phyloP scores from a whole-genome alignment of 306 rosid genomes.

The Cucumis melo region DNA sequence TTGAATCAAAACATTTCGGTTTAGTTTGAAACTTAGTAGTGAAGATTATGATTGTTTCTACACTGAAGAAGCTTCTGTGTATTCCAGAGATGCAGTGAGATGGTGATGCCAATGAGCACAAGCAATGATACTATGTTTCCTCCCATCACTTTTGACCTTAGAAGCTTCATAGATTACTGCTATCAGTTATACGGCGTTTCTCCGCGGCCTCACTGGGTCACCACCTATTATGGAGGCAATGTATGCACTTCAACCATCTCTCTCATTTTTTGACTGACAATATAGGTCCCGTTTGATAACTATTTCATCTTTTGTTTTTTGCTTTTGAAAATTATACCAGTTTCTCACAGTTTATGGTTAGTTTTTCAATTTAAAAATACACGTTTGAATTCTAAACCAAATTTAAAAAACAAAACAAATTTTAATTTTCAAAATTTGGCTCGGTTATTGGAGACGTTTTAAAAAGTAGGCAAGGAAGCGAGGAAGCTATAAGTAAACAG shows the following conservation, averaged over 20 bases:
- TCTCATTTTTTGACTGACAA: background rate
- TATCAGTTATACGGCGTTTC: slow-evolving; percentile 22
- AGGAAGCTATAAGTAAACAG: too few relatives aligned
- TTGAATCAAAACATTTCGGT: background rate
- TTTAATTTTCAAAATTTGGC: too few relatives aligned
- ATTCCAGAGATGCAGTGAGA: slow-evolving; percentile 35
- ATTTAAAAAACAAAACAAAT: background rate
- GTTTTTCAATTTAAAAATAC: background rate
- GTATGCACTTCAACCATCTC: slow-evolving; percentile 18
- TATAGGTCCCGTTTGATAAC: too few relatives aligned
- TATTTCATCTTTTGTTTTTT: too few relatives aligned
- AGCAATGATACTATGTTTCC: slow-evolving; percentile 29
- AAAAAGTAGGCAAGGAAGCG: too few relatives aligned
- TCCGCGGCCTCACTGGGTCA: slow-evolving; percentile 56
- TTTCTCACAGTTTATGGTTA: background rate
- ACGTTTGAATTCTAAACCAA: background rate
- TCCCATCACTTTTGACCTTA: slow-evolving; percentile 7
- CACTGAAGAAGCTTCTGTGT: slow-evolving; percentile 2
- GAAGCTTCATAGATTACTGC: slow-evolving; percentile 15
- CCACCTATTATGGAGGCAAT: slow-evolving; percentile 55
- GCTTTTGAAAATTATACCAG: too few relatives aligned
- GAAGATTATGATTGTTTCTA: background rate
- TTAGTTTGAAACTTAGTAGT: background rate
- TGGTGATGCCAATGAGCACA: slow-evolving; percentile 21
- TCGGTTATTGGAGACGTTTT: too few relatives aligned